Evolutionary conservation across 495 filamentous ascomycete species (phyloP).

Genomic region (Talaromyces proteolyticus): DNA sequence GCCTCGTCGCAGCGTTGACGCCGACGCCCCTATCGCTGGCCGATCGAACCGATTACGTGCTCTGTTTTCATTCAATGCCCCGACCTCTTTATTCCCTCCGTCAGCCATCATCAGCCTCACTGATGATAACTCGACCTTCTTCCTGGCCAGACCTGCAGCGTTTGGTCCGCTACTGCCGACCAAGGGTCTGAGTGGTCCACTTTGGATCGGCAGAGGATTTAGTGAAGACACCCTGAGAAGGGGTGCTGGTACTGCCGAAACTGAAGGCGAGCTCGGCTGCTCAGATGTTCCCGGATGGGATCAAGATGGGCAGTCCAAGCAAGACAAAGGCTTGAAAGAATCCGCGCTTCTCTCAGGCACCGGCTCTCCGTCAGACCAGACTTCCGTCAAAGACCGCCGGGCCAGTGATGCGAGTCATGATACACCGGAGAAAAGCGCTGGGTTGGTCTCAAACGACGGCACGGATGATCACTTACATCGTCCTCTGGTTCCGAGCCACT

Average conservation of each 20-base stretch:
- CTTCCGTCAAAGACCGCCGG: conserved; percentile 8
- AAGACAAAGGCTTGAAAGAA: conserved; percentile 13
- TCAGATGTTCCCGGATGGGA: conserved; percentile 96
- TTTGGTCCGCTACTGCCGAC: conserved; percentile 78
- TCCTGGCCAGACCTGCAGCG: conserved; percentile 85
- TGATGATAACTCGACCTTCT: conserved; percentile 97
- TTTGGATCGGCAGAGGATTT: conserved; percentile 91
- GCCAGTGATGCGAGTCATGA: conserved; percentile 8
- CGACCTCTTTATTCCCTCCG: conserved; percentile 80
- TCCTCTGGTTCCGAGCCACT: conserved; percentile 45
- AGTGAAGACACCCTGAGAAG: conserved; percentile 62
- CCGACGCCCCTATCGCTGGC: conserved; percentile 30
- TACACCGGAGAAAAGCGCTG: conserved; percentile 11
- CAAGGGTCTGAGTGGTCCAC: conserved; percentile 71
- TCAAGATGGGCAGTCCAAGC: conserved; percentile 30
- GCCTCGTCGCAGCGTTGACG: conserved; percentile 26
- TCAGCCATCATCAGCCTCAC: conserved; percentile 93
- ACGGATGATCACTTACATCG: conserved; percentile 90
- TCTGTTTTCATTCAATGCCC: conserved; percentile 59
- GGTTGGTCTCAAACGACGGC: conserved; percentile 56
- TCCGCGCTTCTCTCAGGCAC: conserved; percentile 1
- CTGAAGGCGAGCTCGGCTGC: conserved; percentile 89
- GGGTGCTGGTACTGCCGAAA: conserved; percentile 45
- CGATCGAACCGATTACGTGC: conserved; percentile 42
- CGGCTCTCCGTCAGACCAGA: conserved; percentile 20